Percentiles rank a stretch among this genome's conserved stretches.
These are phyloP conservation scores for Leonotis leonurus DNA, from an alignment of 257 asterid genomes.

Conservation along the genomic window DNA sequence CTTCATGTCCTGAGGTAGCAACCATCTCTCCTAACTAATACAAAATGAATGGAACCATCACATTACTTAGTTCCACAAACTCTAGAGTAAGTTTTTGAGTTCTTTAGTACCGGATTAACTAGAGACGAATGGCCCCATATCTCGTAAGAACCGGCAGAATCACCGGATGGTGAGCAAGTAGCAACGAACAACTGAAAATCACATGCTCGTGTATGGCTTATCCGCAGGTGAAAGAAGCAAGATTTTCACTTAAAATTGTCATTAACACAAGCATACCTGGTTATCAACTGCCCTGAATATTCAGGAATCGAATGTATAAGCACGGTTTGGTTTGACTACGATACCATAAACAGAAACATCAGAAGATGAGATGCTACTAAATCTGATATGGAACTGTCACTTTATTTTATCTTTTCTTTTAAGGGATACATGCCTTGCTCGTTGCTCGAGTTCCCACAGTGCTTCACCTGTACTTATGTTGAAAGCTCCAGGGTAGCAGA, in stretches of 20 bases:
- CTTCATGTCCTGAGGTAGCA: conserved; percentile 35
- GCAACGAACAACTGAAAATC: conserved; percentile 28
- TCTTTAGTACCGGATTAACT: conserved; percentile 31
- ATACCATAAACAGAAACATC: background rate
- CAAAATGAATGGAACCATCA: background rate
- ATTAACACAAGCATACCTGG: background rate
- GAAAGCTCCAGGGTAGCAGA: conserved; percentile 43
- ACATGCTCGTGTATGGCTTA: too few relatives aligned
- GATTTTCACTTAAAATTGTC: background rate
- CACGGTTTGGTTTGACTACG: background rate
- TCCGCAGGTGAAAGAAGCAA: too few relatives aligned
- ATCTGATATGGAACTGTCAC: background rate
- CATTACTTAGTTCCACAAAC: background rate
- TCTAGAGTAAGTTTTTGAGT: background rate
- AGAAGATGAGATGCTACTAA: background rate
- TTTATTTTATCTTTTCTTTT: too few relatives aligned
- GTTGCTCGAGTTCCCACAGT: conserved; percentile 40
- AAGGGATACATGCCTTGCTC: conserved; percentile 34
- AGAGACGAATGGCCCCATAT: conserved; percentile 42
- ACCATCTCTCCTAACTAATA: conserved; percentile 33
- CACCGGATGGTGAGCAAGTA: conserved; percentile 43
- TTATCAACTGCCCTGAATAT: background rate
- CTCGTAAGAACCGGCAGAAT: conserved; percentile 30
- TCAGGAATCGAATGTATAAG: background rate
- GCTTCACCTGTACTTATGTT: conserved; percentile 30